Percentiles rank a stretch among this genome's conserved stretches.
These are phyloP conservation scores for Trichocomaceae sp. DNA, from an alignment of 2,329 filamentous ascomycete genomes.

Conservation along the genomic window DNA sequence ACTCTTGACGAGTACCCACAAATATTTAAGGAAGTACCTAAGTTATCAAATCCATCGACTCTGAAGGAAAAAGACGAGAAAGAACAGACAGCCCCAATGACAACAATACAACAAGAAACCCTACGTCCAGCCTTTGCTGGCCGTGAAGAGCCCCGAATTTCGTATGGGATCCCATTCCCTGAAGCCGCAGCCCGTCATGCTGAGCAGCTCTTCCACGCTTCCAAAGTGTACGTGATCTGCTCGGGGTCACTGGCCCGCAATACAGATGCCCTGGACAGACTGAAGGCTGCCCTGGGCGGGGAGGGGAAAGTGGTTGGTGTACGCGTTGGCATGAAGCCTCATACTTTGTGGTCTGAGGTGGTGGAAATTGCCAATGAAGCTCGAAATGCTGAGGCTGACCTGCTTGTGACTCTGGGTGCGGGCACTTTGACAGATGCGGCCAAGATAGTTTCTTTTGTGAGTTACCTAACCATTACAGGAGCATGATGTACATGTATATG, in stretches of 20 bases:
- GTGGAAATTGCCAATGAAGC: constrained; percentile 43
- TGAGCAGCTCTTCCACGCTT: constrained; percentile 39
- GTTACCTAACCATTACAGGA: neutral
- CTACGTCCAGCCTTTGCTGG: constrained; percentile 33
- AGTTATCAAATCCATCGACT: no score
- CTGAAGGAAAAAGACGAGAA: neutral
- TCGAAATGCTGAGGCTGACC: constrained; percentile 36
- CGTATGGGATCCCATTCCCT: constrained; percentile 44
- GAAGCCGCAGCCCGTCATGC: constrained; percentile 43
- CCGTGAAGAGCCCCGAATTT: constrained; percentile 37
- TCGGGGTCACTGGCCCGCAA: constrained; percentile 45
- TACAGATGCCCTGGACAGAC: constrained; percentile 40
- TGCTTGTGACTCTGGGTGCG: constrained; percentile 49
- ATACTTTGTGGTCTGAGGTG: constrained; percentile 50
- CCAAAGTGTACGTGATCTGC: constrained; percentile 46
- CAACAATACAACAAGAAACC: constrained; percentile 18
- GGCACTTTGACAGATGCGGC: constrained; percentile 53
- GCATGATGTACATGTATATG: neutral
- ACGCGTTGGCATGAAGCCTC: constrained; percentile 47
- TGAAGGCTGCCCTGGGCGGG: constrained; percentile 39
- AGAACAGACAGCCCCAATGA: neutral
- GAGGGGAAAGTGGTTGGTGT: constrained; percentile 38
- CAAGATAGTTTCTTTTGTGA: constrained; percentile 46
- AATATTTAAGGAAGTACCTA: no score
- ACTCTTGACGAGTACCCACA: no score